These are phyloP conservation scores for Alternaria novae-zelandiae DNA, from an alignment of 2,329 filamentous ascomycete genomes.

Conservation along the genomic window DNA sequence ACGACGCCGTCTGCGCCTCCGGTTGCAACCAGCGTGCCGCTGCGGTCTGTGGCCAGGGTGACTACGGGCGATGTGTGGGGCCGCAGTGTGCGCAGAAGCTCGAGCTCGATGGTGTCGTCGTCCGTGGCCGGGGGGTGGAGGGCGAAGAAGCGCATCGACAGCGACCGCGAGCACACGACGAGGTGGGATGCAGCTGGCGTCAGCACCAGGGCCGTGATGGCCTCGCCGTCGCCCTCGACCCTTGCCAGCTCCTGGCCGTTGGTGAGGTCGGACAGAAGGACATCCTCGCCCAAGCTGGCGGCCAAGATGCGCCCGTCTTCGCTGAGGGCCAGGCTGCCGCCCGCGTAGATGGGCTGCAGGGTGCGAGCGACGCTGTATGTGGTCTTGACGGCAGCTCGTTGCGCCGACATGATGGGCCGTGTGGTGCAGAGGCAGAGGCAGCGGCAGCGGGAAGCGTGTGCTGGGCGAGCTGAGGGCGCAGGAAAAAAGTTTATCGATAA, in stretches of 20 bases:
- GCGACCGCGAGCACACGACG: constrained; percentile 89
- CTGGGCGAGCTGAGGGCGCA: constrained; percentile 26
- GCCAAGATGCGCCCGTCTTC: constrained; percentile 81
- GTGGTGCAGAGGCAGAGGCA: not conserved
- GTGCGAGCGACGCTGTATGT: constrained; percentile 86
- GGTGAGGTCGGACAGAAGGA: constrained; percentile 80
- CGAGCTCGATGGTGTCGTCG: constrained; percentile 64
- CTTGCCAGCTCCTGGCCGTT: constrained; percentile 82
- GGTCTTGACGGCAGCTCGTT: constrained; percentile 71
- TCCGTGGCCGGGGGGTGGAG: constrained; percentile 66
- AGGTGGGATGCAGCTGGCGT: constrained; percentile 88
- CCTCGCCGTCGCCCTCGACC: constrained; percentile 80
- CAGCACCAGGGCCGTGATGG: constrained; percentile 77
- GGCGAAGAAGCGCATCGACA: constrained; percentile 91
- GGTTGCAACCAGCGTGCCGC: constrained; percentile 87
- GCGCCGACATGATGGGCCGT: constrained; percentile 47
- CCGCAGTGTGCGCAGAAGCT: constrained; percentile 80
- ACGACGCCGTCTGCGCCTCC: constrained; percentile 92
- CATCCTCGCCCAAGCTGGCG: constrained; percentile 91
- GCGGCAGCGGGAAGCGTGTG: not conserved
- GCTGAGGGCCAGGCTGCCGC: constrained; percentile 84
- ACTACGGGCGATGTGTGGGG: constrained; percentile 91
- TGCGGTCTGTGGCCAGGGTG: constrained; percentile 82
- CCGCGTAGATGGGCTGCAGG: constrained; percentile 92
- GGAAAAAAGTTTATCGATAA: constrained; percentile 48